Evolutionary conservation across 768 basidiomycete genomes (phyloP).

Genomic region (Suillus luteus): DNA sequence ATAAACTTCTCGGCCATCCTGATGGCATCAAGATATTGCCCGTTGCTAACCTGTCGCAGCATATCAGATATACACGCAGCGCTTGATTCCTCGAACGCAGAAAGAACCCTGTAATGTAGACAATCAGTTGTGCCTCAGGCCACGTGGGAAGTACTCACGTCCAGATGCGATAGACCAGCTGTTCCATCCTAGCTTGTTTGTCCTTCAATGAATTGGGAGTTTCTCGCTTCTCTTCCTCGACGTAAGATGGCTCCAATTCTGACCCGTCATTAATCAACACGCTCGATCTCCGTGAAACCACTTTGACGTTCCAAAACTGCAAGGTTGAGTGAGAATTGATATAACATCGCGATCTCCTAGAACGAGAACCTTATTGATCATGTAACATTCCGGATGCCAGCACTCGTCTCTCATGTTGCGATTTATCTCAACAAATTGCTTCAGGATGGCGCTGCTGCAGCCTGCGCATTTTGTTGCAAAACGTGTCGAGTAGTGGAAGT

Average conservation of each 20-base stretch:
- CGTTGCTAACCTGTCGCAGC: constrained; percentile 95
- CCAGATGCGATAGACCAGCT: constrained; percentile 98
- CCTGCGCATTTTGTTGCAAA: constrained; percentile 99
- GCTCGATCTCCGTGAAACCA: constrained; percentile 71
- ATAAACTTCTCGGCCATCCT: constrained; percentile 99
- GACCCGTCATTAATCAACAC: constrained; percentile 58
- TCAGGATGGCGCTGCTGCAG: constrained; percentile 94
- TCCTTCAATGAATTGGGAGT: constrained; percentile 79
- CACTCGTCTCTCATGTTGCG: constrained; percentile 98
- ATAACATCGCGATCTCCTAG: constrained; percentile 16
- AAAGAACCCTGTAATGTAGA: constrained; percentile 66
- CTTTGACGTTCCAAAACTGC: constrained; percentile 99
- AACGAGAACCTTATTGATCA: constrained; percentile 92
- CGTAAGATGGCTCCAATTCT: constrained; percentile 54
- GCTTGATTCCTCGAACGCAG: constrained; percentile 98
- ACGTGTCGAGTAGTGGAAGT: constrained; percentile 98
- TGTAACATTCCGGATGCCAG: constrained; percentile 99
- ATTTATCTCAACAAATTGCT: constrained; percentile 99
- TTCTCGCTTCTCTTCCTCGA: constrained; percentile 81
- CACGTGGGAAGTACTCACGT: constrained; percentile 58
- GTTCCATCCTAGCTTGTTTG: constrained; percentile 93
- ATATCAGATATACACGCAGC: constrained; percentile 99
- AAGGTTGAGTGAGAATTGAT: constrained; percentile 5
- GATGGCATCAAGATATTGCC: constrained; percentile 94
- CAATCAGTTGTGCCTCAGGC: constrained; percentile 13